phyloP scores from a whole-genome alignment of 305 asterid genomes.

The Stenogyne calaminthoides region DNA sequence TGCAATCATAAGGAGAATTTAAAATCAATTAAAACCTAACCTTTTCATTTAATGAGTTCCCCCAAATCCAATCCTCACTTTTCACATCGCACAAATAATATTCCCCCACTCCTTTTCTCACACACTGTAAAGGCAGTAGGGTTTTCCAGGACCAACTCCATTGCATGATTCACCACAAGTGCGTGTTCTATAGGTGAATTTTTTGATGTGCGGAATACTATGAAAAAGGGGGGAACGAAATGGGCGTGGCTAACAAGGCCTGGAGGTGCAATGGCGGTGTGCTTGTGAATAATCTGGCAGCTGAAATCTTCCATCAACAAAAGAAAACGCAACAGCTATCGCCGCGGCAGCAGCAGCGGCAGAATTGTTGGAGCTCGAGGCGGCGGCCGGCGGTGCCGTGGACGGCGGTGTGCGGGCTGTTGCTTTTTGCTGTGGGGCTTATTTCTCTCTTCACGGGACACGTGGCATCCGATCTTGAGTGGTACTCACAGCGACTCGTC shows the following conservation, averaged over 20 bases:
- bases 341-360: slow-evolving; percentile 29
- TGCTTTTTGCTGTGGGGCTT: slow-evolving; percentile 84
- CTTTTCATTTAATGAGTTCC: slow-evolving; percentile 18
- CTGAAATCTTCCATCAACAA: slow-evolving; percentile 45
- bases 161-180: slow-evolving; percentile 15
- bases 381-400: slow-evolving; percentile 70
- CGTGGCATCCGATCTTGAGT: slow-evolving; percentile 92
- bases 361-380: slow-evolving; percentile 40
- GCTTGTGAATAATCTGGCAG: slow-evolving; percentile 44
- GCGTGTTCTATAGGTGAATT: slow-evolving; percentile 17
- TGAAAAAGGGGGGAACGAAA: slow-evolving; percentile 48
- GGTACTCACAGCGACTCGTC: slow-evolving; percentile 85
- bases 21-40: slow-evolving; percentile 10
- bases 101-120: neutral
- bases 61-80: slow-evolving; percentile 7
- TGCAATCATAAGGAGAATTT: slow-evolving; percentile 4
- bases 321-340: slow-evolving; percentile 33
- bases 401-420: slow-evolving; percentile 79
- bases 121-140: slow-evolving; percentile 38
- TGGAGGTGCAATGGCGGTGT: slow-evolving; percentile 59
- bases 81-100: slow-evolving; percentile 1
- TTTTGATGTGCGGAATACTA: slow-evolving; percentile 36
- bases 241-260: slow-evolving; percentile 76
- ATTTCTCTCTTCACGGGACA: slow-evolving; percentile 96
- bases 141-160: slow-evolving; percentile 25